phyloP scores from a whole-genome alignment of 2,329 filamentous ascomycete species.

The Paraphaeosphaeria minitans region DNA sequence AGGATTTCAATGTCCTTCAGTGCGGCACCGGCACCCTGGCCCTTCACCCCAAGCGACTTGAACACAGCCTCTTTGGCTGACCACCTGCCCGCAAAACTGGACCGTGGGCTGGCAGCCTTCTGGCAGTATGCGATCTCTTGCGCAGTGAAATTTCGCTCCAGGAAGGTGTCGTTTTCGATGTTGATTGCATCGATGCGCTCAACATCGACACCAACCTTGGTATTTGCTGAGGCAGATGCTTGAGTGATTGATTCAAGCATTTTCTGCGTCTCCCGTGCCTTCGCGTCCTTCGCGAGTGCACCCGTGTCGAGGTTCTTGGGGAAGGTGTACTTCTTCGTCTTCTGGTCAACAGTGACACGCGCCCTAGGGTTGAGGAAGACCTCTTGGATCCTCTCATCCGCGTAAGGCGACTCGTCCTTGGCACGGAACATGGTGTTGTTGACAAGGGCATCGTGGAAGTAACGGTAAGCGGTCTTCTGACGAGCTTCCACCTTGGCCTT shows the following conservation, averaged over 20 bases:
- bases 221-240: conserved; percentile 62
- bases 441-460: conserved; percentile 97
- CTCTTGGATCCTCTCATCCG: conserved; percentile 80
- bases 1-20: conserved; percentile 94
- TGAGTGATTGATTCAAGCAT: conserved; percentile 79
- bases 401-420: conserved; percentile 89
- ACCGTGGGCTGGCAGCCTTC: conserved; percentile 77
- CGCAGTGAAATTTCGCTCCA: conserved; percentile 91
- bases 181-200: conserved; percentile 88
- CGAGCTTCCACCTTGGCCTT: conserved; percentile 85
- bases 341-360: conserved; percentile 84
- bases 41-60: conserved; percentile 88
- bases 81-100: conserved; percentile 94
- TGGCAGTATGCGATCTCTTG: conserved; percentile 86
- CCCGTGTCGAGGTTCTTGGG: conserved; percentile 56
- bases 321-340: conserved; percentile 78
- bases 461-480: conserved; percentile 98
- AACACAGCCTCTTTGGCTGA: conserved; percentile 98
- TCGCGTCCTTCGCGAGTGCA: conserved; percentile 67
- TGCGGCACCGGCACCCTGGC: conserved; percentile 85
- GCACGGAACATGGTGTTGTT: conserved; percentile 98
- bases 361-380: conserved; percentile 95
- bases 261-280: conserved; percentile 68
- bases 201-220: conserved; percentile 91
- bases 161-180: conserved; percentile 90